Conservation (phyloP, 208 protist genomes). For the Trypanosoma conorhini region DNA sequence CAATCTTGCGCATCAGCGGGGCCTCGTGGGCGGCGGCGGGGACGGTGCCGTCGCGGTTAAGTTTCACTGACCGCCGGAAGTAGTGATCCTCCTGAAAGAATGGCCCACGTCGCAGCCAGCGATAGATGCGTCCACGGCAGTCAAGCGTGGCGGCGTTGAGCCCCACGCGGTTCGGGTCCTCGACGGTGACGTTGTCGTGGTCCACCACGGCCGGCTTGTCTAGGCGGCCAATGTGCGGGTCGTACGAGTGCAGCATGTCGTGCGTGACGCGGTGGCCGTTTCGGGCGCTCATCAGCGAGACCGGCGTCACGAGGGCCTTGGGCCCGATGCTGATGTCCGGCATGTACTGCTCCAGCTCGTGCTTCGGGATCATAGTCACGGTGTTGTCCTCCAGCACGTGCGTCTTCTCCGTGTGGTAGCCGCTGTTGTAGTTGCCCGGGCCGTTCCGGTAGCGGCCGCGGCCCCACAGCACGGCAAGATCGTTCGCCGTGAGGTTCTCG, state of each 20-base stretch:
- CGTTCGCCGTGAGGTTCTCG: slow-evolving; percentile 72
- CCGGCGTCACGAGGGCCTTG: slow-evolving; percentile 87
- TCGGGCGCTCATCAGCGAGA: slow-evolving; percentile 88
- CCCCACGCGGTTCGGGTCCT: slow-evolving; percentile 86
- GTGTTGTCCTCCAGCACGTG: slow-evolving; percentile 81
- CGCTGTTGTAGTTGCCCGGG: slow-evolving; percentile 88
- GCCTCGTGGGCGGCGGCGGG: slow-evolving; percentile 64
- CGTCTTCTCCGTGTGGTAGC: slow-evolving; percentile 86
- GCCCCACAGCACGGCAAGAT: slow-evolving; percentile 78
- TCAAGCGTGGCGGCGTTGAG: slow-evolving; percentile 89
- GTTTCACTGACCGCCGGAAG: slow-evolving; percentile 72
- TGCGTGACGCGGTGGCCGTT: slow-evolving; percentile 91
- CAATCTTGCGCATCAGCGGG: slow-evolving; percentile 77
- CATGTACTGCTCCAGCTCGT: slow-evolving; percentile 92
- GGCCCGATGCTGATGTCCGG: slow-evolving; percentile 85
- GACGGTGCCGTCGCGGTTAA: slow-evolving; percentile 50
- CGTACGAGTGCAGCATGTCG: slow-evolving; percentile 91
- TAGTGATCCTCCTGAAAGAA: slow-evolving; percentile 92
- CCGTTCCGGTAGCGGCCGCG: slow-evolving; percentile 76
- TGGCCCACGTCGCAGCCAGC: slow-evolving; percentile 86
- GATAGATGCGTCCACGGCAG: slow-evolving; percentile 86
- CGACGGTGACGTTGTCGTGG: slow-evolving; percentile 84
- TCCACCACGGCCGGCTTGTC: slow-evolving; percentile 80
- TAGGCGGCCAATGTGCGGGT: slow-evolving; percentile 78
- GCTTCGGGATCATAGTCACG: slow-evolving; percentile 83